A percentile compares a stretch with the other conserved stretches of the same genome.
These are phyloP conservation scores for Anthracocystis panici-leucophaei DNA, from an alignment of 1,284 basidiomycete genomes.

Conservation along the genomic window DNA sequence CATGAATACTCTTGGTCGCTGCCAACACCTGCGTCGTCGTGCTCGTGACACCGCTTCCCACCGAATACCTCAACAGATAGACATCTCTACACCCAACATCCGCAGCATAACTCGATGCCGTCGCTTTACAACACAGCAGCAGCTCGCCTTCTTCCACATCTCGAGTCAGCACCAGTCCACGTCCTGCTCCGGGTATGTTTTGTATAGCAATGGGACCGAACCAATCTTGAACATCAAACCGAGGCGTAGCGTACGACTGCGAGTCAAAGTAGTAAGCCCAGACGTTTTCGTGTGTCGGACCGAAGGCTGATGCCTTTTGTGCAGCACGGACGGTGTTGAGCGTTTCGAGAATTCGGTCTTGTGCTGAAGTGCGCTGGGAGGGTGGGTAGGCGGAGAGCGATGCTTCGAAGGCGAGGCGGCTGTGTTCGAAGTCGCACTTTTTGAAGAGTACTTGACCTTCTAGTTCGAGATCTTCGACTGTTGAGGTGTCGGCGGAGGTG, in stretches of 20 bases:
- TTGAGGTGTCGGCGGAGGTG: background rate
- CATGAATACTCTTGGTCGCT: constrained; percentile 64
- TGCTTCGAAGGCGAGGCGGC: constrained; percentile 33
- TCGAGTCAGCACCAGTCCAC: constrained; percentile 61
- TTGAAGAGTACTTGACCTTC: constrained; percentile 43
- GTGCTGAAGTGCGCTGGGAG: constrained; percentile 18
- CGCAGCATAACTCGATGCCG: constrained; percentile 57
- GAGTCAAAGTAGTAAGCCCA: constrained; percentile 58
- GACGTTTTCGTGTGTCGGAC: constrained; percentile 50
- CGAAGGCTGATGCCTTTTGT: constrained; percentile 31
- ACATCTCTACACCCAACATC: constrained; percentile 54
- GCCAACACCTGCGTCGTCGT: constrained; percentile 68
- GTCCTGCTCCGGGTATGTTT: constrained; percentile 62
- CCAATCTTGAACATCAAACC: constrained; percentile 56
- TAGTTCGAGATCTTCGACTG: constrained; percentile 41
- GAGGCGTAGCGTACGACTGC: constrained; percentile 49
- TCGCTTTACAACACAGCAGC: constrained; percentile 61
- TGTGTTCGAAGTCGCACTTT: constrained; percentile 32
- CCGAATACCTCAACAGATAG: constrained; percentile 56
- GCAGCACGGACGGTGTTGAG: constrained; percentile 39
- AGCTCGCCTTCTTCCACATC: constrained; percentile 63
- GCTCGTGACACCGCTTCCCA: constrained; percentile 61
- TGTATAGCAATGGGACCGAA: constrained; percentile 57
- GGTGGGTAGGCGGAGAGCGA: constrained; percentile 28
- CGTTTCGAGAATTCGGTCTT: constrained; percentile 37